Percentiles rank a stretch among this genome's conserved stretches.
These are phyloP conservation scores for Saccharomyces pastorianus DNA, from an alignment of 1,139 yeast species.

Conservation along the genomic window DNA sequence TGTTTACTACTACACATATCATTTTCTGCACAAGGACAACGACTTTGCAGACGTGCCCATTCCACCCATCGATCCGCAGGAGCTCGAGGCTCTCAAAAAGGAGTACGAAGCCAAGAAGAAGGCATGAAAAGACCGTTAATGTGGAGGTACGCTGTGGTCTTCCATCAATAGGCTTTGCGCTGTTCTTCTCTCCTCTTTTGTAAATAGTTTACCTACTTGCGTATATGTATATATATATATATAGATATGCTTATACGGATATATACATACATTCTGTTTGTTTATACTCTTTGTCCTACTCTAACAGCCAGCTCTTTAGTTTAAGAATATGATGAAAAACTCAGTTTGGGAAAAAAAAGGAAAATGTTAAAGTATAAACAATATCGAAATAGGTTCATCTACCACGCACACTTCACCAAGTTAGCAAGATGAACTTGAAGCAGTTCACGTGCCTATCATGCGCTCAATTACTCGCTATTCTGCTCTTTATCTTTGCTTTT, in stretches of 20 bases:
- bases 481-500: slow-evolving; percentile 4
- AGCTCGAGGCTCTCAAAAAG: slow-evolving; percentile 58
- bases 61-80: slow-evolving; percentile 80
- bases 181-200: neutral
- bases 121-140: slow-evolving; percentile 20
- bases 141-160: neutral
- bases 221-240: neutral
- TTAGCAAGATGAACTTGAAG: neutral
- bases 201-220: neutral
- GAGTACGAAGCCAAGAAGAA: slow-evolving; percentile 49
- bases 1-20: slow-evolving; percentile 67
- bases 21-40: slow-evolving; percentile 57
- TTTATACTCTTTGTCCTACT: neutral
- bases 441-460: neutral
- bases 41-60: slow-evolving; percentile 87
- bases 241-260: neutral
- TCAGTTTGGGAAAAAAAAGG: neutral
- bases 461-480: slow-evolving; percentile 3
- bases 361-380: neutral
- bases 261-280: neutral
- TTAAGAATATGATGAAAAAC: neutral
- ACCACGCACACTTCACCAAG: neutral
- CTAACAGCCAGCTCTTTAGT: neutral
- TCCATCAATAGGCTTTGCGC: neutral
- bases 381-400: neutral